These are phyloP conservation scores for Silene vulgaris DNA, from an alignment of 179 eudicot species.

Conservation along the genomic window DNA sequence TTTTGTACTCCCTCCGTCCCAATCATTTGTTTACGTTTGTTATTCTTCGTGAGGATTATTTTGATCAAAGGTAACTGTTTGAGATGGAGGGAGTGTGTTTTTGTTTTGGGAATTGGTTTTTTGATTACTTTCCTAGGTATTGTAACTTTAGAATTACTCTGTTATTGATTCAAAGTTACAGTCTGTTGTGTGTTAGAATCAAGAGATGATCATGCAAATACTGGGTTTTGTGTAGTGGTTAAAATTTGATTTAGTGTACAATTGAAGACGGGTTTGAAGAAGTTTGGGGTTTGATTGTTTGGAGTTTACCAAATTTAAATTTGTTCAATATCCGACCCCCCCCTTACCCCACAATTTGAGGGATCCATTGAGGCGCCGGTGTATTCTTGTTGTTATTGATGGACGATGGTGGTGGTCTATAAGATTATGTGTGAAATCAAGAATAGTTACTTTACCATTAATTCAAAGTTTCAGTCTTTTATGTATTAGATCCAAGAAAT, in stretches of 20 bases:
- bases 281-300: neutral
- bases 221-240: neutral
- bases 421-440: too few relatives aligned
- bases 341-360: too few relatives aligned
- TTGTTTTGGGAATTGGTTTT: neutral
- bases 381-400: too few relatives aligned
- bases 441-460: neutral
- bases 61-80: too few relatives aligned
- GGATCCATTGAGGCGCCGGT: too few relatives aligned
- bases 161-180: neutral
- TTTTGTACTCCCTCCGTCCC: neutral
- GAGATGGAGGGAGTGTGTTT: too few relatives aligned
- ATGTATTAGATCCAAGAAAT: neutral
- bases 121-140: too few relatives aligned
- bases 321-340: neutral
- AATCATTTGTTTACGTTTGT: too few relatives aligned
- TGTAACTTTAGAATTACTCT: too few relatives aligned
- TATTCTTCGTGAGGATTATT: too few relatives aligned
- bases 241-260: neutral
- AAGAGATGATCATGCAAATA: neutral
- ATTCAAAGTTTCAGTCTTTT: neutral
- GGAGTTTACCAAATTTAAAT: neutral
- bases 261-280: neutral
- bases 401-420: too few relatives aligned
- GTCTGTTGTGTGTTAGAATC: neutral